phyloP scores from a whole-genome alignment of 2,329 filamentous ascomycete genomes.

The Exophiala phaeomuriformis region DNA sequence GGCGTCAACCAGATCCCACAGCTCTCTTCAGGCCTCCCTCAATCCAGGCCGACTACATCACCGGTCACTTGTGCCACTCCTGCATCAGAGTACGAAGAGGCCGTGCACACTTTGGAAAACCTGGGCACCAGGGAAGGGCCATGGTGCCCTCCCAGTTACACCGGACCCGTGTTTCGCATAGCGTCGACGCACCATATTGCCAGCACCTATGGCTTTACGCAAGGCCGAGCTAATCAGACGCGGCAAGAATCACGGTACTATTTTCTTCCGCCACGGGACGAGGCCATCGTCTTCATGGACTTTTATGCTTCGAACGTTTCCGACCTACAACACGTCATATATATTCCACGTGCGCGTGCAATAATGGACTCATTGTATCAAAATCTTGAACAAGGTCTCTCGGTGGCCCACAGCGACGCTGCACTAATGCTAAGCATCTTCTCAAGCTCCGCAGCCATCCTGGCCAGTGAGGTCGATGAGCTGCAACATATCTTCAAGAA shows the following conservation, averaged over 20 bases:
- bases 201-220: background rate
- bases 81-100: slow-evolving; percentile 18
- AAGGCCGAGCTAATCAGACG: background rate
- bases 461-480: slow-evolving; percentile 18
- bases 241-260: background rate
- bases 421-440: slow-evolving; percentile 34
- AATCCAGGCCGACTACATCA: background rate
- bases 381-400: slow-evolving; percentile 19
- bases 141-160: background rate
- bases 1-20: background rate
- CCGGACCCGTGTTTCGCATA: slow-evolving; percentile 9
- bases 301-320: slow-evolving; percentile 33
- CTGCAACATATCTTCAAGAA: background rate
- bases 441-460: slow-evolving; percentile 28
- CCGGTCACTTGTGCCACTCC: slow-evolving; percentile 11
- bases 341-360: slow-evolving; percentile 27
- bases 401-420: slow-evolving; percentile 28
- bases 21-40: background rate
- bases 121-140: slow-evolving; percentile 2
- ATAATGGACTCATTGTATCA: slow-evolving; percentile 32
- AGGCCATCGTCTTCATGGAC: slow-evolving; percentile 30
- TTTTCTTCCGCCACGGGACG: slow-evolving; percentile 30
- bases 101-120: slow-evolving; percentile 13
- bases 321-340: slow-evolving; percentile 34
- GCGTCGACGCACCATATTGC: slow-evolving; percentile 6